Base-by-base conservation (phyloP, 257 asterid genomes). In the Solanum bukasovii region DNA sequence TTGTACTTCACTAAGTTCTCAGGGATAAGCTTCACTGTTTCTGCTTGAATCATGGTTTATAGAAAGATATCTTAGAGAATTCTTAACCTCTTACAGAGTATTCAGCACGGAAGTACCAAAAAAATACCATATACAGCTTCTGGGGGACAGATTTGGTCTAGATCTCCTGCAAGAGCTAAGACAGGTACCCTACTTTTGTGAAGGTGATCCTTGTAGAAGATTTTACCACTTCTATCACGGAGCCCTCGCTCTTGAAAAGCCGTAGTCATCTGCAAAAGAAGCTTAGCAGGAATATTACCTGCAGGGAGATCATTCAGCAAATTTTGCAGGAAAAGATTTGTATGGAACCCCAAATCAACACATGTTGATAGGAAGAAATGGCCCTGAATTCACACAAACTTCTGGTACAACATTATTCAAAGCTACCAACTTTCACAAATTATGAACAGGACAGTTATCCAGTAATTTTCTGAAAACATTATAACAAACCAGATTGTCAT, bases 251-350 rank as follows among this genome's bases (percentile, higher is more conserved):
- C 98, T 42, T 93, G 94, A 88, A 97, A 96, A 88, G 98, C 95
- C 7, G 98, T 92, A 4, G 98, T 91, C 88, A 97, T 91, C 93
- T 97, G 99, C 91, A 97, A 68, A 87, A 97, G 63, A 42, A 97
- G 91, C 92, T 96, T 96, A 79, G 98, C 98, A 72, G 99, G 99
- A 90, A 97, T 92, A 35, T 98, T 97, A 87, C 99, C 99, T 96
- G 92, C 88, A 88, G 89, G 77, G 10, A 83, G 87, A 78, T 49
- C 72, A 13, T 14, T 72, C 84, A 86, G 84, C 56, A 75, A 86
- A 81, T 46, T 73, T 81, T 81, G 68, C 59, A 81, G 42, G 42
- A 46, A 81, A 46, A 29, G 42, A 81, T 29, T 16, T 8, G 10
- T 81, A 46, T 16, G 63, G 38, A 81, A 46, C 68, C 70, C 68